Conservation (phyloP, 805 yeast species). For the Starmerella khaoyaiensis region DNA sequence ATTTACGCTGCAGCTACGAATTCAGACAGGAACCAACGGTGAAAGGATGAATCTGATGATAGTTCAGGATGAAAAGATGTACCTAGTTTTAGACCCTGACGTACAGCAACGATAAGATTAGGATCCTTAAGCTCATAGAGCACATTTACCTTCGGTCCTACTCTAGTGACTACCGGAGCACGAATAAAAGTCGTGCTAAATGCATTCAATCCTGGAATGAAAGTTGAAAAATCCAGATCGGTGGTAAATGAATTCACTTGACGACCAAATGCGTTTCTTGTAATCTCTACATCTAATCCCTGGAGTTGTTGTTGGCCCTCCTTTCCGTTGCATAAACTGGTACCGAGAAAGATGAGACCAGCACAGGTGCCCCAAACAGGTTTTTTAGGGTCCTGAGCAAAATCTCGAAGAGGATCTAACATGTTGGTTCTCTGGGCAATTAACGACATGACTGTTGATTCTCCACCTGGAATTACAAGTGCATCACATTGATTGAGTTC, state of each 20-base stretch:
- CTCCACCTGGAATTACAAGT: slow-evolving; percentile 50
- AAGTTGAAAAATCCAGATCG: slow-evolving; percentile 32
- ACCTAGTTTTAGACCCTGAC: slow-evolving; percentile 53
- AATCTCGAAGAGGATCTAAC: slow-evolving; percentile 40
- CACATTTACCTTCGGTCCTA: slow-evolving; percentile 21
- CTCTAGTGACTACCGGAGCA: slow-evolving; percentile 49
- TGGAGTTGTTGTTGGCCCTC: slow-evolving; percentile 47
- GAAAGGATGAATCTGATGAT: slow-evolving; percentile 45
- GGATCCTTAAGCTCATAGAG: slow-evolving; percentile 21
- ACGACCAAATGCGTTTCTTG: slow-evolving; percentile 67
- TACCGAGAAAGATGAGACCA: slow-evolving; percentile 56
- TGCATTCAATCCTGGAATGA: slow-evolving; percentile 26
- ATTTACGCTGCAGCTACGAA: slow-evolving; percentile 4
- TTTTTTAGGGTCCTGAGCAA: slow-evolving; percentile 36
- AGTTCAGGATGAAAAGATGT: slow-evolving; percentile 77
- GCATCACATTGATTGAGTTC: slow-evolving; percentile 43
- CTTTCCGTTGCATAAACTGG: slow-evolving; percentile 37
- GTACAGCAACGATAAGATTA: slow-evolving; percentile 51
- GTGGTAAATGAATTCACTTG: slow-evolving; percentile 54
- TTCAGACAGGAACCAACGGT: slow-evolving; percentile 41
- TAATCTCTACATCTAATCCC: slow-evolving; percentile 49
- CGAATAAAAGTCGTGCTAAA: slow-evolving; percentile 49
- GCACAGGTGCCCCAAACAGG: slow-evolving; percentile 85
- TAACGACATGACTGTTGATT: slow-evolving; percentile 44
- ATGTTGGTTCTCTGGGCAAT: slow-evolving; percentile 54